Evolutionary conservation across 2,329 filamentous ascomycete species (phyloP).

Genomic region (Diaporthe caulivora): DNA sequence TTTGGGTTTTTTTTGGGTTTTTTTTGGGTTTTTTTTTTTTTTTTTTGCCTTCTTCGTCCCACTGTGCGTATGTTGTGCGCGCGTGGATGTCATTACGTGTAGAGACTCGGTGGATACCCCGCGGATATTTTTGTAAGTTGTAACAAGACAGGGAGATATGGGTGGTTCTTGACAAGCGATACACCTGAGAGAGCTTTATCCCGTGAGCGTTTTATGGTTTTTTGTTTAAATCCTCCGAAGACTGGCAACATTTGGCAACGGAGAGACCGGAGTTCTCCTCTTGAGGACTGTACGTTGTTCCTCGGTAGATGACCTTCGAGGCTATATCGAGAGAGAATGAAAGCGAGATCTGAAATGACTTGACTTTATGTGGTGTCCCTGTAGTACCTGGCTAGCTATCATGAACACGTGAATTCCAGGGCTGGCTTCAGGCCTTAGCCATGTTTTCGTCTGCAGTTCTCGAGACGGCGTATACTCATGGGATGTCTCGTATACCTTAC

Average conservation of each 20-base stretch:
- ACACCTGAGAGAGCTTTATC: neutral
- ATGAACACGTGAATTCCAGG: too few relatives aligned
- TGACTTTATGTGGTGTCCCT: neutral
- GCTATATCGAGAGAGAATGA: constrained; percentile 10
- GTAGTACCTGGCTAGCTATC: too few relatives aligned
- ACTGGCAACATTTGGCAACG: constrained; percentile 19
- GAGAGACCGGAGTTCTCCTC: neutral
- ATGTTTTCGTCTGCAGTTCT: too few relatives aligned
- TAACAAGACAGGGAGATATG: neutral
- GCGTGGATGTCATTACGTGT: neutral
- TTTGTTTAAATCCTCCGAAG: constrained; percentile 1
- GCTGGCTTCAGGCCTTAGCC: neutral
- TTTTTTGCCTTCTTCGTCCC: neutral
- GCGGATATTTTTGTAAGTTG: constrained; percentile 15
- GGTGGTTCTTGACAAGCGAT: constrained; percentile 6
- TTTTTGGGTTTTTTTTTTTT: neutral
- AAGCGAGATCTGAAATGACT: neutral
- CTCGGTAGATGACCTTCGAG: constrained; percentile 17
- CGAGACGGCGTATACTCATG: too few relatives aligned
- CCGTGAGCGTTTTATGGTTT: constrained; percentile 3
- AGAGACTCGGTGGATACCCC: constrained; percentile 27
- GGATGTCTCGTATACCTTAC: too few relatives aligned
- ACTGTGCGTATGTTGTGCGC: neutral
- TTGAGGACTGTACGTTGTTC: neutral
- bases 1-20: too few relatives aligned